Evolutionary conservation across 2,329 filamentous ascomycete genomes (phyloP).

Genomic region (Fulvia fulva): DNA sequence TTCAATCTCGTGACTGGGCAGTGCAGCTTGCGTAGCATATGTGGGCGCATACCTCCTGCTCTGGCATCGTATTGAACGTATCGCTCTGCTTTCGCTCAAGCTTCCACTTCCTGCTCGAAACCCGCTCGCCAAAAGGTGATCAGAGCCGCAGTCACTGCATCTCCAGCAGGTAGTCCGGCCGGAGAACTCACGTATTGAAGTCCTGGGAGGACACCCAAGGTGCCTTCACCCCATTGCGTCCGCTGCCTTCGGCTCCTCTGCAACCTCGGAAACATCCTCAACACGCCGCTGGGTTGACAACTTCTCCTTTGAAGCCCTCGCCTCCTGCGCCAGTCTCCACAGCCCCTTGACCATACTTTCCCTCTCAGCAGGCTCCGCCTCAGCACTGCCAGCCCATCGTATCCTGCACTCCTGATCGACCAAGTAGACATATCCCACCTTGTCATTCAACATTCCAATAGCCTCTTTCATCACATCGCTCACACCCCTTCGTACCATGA

Average conservation of each 20-base stretch:
- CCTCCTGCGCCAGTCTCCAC: slow-evolving; percentile 58
- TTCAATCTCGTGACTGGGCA: too few species aligned
- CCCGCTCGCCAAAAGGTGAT: too few species aligned
- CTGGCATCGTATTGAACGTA: too few species aligned
- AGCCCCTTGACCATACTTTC: slow-evolving; percentile 64
- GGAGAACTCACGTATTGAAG: too few species aligned
- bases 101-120: too few species aligned
- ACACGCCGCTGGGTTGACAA: slow-evolving; percentile 12
- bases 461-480: slow-evolving; percentile 54
- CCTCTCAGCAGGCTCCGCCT: slow-evolving; percentile 62
- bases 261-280: slow-evolving; percentile 14
- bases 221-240: too few species aligned
- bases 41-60: background rate
- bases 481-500: slow-evolving; percentile 56
- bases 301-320: slow-evolving; percentile 21
- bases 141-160: too few species aligned
- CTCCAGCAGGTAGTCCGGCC: too few species aligned
- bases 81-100: too few species aligned
- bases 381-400: slow-evolving; percentile 84
- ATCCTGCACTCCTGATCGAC: slow-evolving; percentile 85
- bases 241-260: slow-evolving; percentile 8
- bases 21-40: too few species aligned
- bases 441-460: slow-evolving; percentile 73
- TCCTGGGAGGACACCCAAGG: too few species aligned
- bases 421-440: slow-evolving; percentile 91